phyloP scores from a whole-genome alignment of 73 alveolate genomes.

The Paramecium sexaurelia region DNA sequence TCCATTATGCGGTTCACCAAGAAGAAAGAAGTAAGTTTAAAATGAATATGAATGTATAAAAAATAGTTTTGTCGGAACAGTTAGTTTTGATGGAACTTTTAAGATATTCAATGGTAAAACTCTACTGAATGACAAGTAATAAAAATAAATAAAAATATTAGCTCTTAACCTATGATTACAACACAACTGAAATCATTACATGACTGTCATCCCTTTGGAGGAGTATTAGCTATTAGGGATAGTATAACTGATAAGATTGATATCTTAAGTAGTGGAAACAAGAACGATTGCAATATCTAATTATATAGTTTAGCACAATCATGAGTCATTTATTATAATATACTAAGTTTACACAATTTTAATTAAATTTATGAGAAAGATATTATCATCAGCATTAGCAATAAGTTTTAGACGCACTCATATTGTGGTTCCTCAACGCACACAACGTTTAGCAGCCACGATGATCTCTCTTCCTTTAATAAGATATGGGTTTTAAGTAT shows the following conservation, averaged over 20 bases:
- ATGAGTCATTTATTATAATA: background rate
- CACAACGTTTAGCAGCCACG: background rate
- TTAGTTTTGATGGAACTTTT: conserved; percentile 63
- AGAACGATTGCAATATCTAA: background rate
- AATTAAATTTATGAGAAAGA: conserved; percentile 44
- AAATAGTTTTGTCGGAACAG: conserved; percentile 45
- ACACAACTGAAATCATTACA: conserved; percentile 39
- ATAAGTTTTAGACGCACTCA: background rate
- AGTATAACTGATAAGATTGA: conserved; percentile 34
- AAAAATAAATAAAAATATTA: background rate
- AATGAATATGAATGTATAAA: conserved; percentile 52
- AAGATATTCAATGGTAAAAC: conserved; percentile 23
- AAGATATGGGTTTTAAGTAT: background rate
- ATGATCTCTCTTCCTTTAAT: background rate
- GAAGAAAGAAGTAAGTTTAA: conserved; percentile 31
- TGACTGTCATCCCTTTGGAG: conserved; percentile 70
- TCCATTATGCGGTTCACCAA: background rate
- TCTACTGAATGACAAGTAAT: background rate
- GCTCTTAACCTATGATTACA: conserved; percentile 28
- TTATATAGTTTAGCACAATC: background rate
- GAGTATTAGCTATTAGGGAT: conserved; percentile 60
- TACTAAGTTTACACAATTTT: background rate
- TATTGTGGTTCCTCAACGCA: background rate
- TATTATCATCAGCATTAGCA: background rate
- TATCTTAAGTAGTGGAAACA: background rate